phyloP scores from a whole-genome alignment of 2,329 filamentous ascomycete species.

The Akanthomyces lecanii region DNA sequence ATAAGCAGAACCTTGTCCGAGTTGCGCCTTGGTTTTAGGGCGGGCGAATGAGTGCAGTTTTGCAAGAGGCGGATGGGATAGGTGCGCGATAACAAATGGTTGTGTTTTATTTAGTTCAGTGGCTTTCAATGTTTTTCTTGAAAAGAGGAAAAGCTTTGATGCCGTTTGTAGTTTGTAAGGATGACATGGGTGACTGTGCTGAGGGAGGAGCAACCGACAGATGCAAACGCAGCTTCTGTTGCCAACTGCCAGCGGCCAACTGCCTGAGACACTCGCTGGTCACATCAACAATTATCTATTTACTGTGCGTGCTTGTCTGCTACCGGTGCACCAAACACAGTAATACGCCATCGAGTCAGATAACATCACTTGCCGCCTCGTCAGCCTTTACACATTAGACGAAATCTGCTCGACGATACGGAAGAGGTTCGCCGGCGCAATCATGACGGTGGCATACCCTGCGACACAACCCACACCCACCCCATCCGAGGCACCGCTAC shows the following conservation, averaged over 20 bases:
- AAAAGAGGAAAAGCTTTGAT: neutral
- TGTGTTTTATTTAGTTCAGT: neutral
- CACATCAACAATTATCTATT: neutral
- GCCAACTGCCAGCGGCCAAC: neutral
- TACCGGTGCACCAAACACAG: neutral
- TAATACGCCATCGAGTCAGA: neutral
- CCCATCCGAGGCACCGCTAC: too few species aligned
- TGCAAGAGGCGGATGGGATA: neutral
- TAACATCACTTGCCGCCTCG: neutral
- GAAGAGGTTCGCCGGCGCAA: neutral
- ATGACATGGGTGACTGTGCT: neutral
- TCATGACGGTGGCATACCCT: neutral
- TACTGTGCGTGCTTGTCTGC: neutral
- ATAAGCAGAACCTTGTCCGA: slow-evolving; percentile 13
- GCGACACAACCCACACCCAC: too few species aligned
- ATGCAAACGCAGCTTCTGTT: slow-evolving; percentile 3
- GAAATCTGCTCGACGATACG: neutral
- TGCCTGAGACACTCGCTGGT: neutral
- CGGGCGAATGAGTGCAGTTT: neutral
- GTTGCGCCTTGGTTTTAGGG: neutral
- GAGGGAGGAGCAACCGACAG: neutral
- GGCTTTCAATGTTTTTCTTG: neutral
- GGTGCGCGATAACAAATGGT: neutral
- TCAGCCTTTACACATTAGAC: neutral
- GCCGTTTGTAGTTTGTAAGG: neutral